Conservation (phyloP, 1,284 basidiomycete genomes). For the Melampsora occidentalis region DNA sequence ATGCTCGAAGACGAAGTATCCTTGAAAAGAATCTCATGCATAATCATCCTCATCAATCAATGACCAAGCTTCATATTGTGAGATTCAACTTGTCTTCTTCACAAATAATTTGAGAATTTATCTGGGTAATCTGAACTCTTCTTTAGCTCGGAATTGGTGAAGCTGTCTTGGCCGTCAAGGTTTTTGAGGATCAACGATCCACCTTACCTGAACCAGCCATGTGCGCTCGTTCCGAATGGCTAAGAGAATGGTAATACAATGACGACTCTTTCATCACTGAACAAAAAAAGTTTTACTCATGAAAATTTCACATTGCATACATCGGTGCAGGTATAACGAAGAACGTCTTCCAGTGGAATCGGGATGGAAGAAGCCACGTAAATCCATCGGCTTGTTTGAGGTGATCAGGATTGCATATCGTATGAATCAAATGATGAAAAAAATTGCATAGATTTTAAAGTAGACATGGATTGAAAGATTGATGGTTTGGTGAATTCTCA, state of each 20-base stretch:
- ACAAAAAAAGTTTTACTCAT: neutral
- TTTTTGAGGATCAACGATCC: conserved; percentile 24
- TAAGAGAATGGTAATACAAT: conserved; percentile 21
- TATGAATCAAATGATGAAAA: conserved; percentile 2
- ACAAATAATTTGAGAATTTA: neutral
- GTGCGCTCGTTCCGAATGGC: conserved; percentile 26
- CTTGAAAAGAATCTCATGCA: conserved; percentile 21
- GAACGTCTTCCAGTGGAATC: conserved; percentile 32
- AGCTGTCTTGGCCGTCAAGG: conserved; percentile 23
- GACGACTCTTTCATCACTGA: neutral
- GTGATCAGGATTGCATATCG: neutral
- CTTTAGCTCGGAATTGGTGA: conserved; percentile 27
- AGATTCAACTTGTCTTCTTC: neutral
- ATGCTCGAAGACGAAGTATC: conserved; percentile 13
- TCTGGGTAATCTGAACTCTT: too few relatives aligned
- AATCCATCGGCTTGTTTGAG: conserved; percentile 5
- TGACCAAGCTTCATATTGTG: conserved; percentile 25
- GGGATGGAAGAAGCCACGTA: conserved; percentile 25
- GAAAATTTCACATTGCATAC: neutral
- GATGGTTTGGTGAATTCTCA: too few relatives aligned
- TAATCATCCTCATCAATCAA: conserved; percentile 14
- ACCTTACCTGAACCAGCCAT: neutral
- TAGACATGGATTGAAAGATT: too few relatives aligned
- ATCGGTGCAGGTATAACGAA: conserved; percentile 25
- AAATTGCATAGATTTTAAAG: neutral